phyloP scores from a whole-genome alignment of 2,329 filamentous ascomycete genomes.

The Cryphonectria nitschkei region DNA sequence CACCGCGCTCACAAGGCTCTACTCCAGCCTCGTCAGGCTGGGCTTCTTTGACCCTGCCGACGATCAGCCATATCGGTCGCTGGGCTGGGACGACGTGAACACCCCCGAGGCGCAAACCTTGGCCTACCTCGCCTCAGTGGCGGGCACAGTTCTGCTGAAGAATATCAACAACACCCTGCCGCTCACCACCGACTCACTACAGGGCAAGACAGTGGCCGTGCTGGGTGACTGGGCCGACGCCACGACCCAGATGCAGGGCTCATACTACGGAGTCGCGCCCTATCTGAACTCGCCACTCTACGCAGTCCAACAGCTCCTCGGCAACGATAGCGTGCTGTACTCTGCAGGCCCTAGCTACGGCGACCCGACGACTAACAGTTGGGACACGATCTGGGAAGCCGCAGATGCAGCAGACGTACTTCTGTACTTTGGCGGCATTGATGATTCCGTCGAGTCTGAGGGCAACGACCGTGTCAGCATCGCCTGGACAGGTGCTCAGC shows the following conservation, averaged over 20 bases:
- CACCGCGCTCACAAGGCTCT: constrained; percentile 54
- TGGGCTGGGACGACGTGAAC: constrained; percentile 60
- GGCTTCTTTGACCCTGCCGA: constrained; percentile 60
- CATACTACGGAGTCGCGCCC: constrained; percentile 60
- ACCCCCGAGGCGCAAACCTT: constrained; percentile 57
- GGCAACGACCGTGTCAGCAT: constrained; percentile 54
- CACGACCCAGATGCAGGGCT: constrained; percentile 60
- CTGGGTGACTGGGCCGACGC: constrained; percentile 63
- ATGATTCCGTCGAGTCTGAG: constrained; percentile 56
- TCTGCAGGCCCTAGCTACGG: constrained; percentile 33
- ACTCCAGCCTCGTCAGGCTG: constrained; percentile 56
- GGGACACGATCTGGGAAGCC: constrained; percentile 39
- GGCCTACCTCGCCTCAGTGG: constrained; percentile 56
- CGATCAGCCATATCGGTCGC: constrained; percentile 50
- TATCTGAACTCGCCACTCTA: constrained; percentile 58
- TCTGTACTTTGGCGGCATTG: constrained; percentile 59
- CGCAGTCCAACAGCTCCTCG: constrained; percentile 38
- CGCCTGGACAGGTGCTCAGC: constrained; percentile 55
- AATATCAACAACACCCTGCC: constrained; percentile 54
- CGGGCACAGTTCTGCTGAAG: constrained; percentile 55
- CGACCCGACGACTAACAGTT: constrained; percentile 36
- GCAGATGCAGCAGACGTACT: constrained; percentile 54
- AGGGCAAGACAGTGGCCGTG: constrained; percentile 54
- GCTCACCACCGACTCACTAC: constrained; percentile 47
- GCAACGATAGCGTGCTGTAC: constrained; percentile 29